These are phyloP conservation scores for Aspergillus ostianus DNA, from an alignment of 495 filamentous ascomycete species.

Conservation along the genomic window DNA sequence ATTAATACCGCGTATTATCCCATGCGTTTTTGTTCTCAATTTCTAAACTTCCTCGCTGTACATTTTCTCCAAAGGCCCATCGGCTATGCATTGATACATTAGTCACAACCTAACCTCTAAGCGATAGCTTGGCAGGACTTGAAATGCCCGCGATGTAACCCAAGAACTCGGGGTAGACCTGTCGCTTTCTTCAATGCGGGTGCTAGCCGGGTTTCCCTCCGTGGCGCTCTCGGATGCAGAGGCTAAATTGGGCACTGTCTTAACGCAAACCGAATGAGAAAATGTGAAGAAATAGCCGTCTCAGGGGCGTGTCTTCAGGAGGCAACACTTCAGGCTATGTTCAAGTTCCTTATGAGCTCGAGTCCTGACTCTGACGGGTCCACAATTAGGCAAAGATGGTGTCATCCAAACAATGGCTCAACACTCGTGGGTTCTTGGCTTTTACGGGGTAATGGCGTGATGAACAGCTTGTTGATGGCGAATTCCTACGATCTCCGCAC, in stretches of 20 bases:
- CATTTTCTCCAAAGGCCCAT: no score
- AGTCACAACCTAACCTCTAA: no score
- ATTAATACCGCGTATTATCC: no score
- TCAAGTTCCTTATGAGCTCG: neutral
- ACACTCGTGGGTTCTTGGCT: neutral
- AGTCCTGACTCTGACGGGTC: neutral
- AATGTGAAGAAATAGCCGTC: neutral
- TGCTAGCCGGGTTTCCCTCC: neutral
- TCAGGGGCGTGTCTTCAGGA: neutral
- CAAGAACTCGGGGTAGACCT: no score
- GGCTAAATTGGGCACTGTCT: neutral
- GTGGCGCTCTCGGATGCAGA: neutral
- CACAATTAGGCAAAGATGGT: neutral
- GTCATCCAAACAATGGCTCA: neutral
- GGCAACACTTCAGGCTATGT: neutral
- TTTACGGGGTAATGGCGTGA: neutral
- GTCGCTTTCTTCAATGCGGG: neutral
- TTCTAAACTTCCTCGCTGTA: no score
- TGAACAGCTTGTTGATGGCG: neutral
- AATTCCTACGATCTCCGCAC: neutral
- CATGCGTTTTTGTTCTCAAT: no score
- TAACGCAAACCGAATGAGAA: neutral
- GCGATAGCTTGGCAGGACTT: no score
- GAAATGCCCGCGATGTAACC: no score
- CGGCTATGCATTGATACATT: no score